A percentile compares a stretch with the other conserved stretches of the same genome.
These are phyloP conservation scores for Cordia subcordata DNA, from an alignment of 257 asterid genomes.

Conservation along the genomic window DNA sequence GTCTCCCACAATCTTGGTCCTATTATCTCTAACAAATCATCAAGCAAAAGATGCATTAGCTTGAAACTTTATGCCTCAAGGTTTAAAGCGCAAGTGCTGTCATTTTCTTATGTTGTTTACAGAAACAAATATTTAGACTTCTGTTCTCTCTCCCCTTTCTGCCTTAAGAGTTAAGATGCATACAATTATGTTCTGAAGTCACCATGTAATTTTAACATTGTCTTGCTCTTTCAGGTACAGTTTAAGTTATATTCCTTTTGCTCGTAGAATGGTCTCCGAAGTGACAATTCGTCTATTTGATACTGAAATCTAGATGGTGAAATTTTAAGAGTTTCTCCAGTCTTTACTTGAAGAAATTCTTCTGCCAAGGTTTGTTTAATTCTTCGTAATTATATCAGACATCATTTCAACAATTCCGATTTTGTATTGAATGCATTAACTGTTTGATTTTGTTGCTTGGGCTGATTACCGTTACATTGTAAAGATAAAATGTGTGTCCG, in stretches of 20 bases:
- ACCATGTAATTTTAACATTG: neutral
- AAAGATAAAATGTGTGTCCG: neutral
- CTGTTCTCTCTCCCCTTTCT: neutral
- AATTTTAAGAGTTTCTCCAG: slow-evolving; percentile 12
- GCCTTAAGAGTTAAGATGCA: too few species aligned
- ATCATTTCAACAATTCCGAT: neutral
- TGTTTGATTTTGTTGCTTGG: neutral
- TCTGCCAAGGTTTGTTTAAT: slow-evolving; percentile 12
- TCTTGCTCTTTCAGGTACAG: slow-evolving; percentile 75
- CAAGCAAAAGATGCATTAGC: too few species aligned
- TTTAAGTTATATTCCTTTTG: slow-evolving; percentile 88
- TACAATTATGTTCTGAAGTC: neutral
- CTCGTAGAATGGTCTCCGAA: slow-evolving; percentile 81
- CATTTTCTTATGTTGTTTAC: too few species aligned
- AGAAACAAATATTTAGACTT: too few species aligned
- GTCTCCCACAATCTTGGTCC: too few species aligned
- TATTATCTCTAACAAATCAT: too few species aligned
- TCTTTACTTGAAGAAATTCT: slow-evolving; percentile 7
- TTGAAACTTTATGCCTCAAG: too few species aligned
- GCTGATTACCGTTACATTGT: neutral
- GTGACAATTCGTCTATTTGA: slow-evolving; percentile 83
- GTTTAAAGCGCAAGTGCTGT: too few species aligned
- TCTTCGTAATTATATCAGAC: neutral
- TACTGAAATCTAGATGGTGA: slow-evolving; percentile 66
- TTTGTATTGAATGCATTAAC: neutral